phyloP scores from a whole-genome alignment of 768 basidiomycete genomes.

The Amanita subjunquillea region DNA sequence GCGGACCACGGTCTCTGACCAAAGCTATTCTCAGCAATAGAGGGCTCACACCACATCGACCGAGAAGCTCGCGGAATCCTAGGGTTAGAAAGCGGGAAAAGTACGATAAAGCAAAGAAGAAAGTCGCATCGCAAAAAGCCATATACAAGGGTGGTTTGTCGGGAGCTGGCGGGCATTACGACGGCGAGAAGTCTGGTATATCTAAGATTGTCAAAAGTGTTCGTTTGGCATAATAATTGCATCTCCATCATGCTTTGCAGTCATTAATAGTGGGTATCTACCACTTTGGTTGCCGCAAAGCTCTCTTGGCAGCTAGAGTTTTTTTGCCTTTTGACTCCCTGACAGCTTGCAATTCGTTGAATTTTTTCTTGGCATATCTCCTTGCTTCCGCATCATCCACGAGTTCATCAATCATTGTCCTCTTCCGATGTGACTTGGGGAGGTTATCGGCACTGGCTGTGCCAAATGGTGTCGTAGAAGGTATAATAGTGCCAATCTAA shows the following conservation, averaged over 20 bases:
- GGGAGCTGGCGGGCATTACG: conserved; percentile 63
- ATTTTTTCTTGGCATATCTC: conserved; percentile 88
- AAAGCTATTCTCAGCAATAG: conserved; percentile 89
- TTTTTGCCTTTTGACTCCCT: conserved; percentile 62
- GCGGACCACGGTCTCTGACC: conserved; percentile 82
- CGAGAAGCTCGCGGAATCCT: conserved; percentile 90
- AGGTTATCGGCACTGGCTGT: conserved; percentile 63
- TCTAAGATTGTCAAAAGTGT: conserved; percentile 84
- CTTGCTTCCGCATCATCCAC: conserved; percentile 82
- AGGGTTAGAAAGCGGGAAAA: conserved; percentile 93
- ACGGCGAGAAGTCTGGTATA: conserved; percentile 90
- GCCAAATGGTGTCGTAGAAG: conserved; percentile 64
- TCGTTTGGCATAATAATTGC: conserved; percentile 30
- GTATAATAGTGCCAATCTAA: conserved; percentile 74
- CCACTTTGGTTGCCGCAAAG: conserved; percentile 60
- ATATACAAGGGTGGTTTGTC: conserved; percentile 85
- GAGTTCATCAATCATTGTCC: conserved; percentile 81
- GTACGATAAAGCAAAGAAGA: conserved; percentile 94
- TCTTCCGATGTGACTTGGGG: conserved; percentile 57
- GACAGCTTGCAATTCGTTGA: conserved; percentile 62
- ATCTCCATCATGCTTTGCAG: neutral
- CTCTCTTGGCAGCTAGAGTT: conserved; percentile 57
- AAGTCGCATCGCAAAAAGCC: conserved; percentile 79
- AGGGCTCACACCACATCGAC: conserved; percentile 83
- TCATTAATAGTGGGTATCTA: conserved; percentile 19